These are phyloP conservation scores for Rostrohypoxylon terebratum DNA, from an alignment of 495 filamentous ascomycete species.

Conservation along the genomic window DNA sequence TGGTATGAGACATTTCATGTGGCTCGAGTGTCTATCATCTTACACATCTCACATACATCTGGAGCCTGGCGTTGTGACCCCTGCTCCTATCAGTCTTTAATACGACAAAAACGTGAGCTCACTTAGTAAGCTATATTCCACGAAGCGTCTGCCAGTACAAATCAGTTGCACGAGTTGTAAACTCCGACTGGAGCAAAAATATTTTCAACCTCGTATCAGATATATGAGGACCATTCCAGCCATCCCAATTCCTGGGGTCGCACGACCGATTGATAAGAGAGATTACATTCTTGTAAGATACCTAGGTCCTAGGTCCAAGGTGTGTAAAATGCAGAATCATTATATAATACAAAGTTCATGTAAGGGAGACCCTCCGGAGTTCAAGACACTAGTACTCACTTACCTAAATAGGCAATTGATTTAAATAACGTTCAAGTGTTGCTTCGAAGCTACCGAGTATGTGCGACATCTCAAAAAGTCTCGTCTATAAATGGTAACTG, in stretches of 20 bases:
- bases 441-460: too few species aligned
- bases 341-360: neutral
- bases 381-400: too few species aligned
- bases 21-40: too few species aligned
- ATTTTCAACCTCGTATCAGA: neutral
- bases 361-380: neutral
- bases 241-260: neutral
- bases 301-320: too few species aligned
- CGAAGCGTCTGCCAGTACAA: neutral
- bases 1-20: neutral
- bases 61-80: neutral
- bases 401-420: too few species aligned
- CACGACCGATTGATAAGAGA: neutral
- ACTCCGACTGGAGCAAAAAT: neutral
- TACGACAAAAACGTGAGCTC: neutral
- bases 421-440: too few species aligned
- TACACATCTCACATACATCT: neutral
- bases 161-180: neutral
- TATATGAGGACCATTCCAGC: neutral
- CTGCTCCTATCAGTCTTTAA: neutral
- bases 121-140: slow-evolving; percentile 9
- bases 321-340: neutral
- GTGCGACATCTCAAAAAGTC: too few species aligned
- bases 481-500: too few species aligned
- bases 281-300: neutral